phyloP scores from a whole-genome alignment of 1,139 yeast genomes.

The Kazachstania sp. region DNA sequence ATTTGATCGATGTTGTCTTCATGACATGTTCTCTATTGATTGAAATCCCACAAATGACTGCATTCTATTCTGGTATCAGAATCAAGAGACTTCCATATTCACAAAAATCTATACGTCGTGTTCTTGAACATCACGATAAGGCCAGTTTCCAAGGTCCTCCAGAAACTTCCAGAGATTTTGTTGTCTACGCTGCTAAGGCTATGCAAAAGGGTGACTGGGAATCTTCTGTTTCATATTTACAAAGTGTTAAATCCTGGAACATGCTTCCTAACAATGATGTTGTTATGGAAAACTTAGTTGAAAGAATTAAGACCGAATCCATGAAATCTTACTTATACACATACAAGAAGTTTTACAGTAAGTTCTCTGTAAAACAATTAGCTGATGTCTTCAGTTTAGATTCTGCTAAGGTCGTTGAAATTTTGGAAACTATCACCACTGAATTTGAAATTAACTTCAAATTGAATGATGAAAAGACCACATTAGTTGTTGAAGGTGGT shows the following conservation, averaged over 20 bases:
- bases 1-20: slow-evolving; percentile 88
- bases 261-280: slow-evolving; percentile 62
- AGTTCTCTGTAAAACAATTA: slow-evolving; percentile 62
- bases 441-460: slow-evolving; percentile 63
- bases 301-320: slow-evolving; percentile 81
- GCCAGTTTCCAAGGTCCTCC: slow-evolving; percentile 98
- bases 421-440: slow-evolving; percentile 68
- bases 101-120: slow-evolving; percentile 81
- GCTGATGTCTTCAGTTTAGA: slow-evolving; percentile 59
- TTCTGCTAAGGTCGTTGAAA: slow-evolving; percentile 46
- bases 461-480: slow-evolving; percentile 52
- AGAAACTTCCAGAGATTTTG: slow-evolving; percentile 89
- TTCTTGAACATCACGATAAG: slow-evolving; percentile 87
- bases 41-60: slow-evolving; percentile 84
- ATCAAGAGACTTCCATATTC: slow-evolving; percentile 54
- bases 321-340: slow-evolving; percentile 83
- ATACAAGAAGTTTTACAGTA: slow-evolving; percentile 67
- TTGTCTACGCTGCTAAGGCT: slow-evolving; percentile 87
- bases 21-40: slow-evolving; percentile 82
- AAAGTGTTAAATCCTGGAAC: slow-evolving; percentile 80
- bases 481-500: slow-evolving; percentile 56
- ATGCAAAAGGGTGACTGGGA: slow-evolving; percentile 89
- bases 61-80: slow-evolving; percentile 44
- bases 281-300: slow-evolving; percentile 61
- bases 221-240: slow-evolving; percentile 61